Evolutionary conservation across 805 yeast genomes (phyloP), one percentile per base, ranked within the genome.

Genomic region (Cyberlindnera meyerae): DNA sequence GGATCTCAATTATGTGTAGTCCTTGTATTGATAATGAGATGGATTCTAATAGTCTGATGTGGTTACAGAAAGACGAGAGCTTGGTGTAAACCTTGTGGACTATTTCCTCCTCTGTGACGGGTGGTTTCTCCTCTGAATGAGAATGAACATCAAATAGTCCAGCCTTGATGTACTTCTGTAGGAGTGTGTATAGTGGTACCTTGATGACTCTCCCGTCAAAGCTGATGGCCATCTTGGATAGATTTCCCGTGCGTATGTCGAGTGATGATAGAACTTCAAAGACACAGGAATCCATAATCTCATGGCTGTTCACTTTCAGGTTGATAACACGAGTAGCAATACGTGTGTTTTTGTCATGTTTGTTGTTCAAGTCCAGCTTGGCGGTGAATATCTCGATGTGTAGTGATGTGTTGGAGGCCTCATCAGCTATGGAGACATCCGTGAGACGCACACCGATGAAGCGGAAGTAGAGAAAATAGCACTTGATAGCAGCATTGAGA

Each of bases 391-490:
- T 27, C 6, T 48, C 56, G 0, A 43, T 21, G 16, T 43, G 44
- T 4, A 50, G 7, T 1, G 27, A 27, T 13, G 47, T 18, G 8
- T 42, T 40, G 2, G 28, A 18, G 6, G 42, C 42, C 27, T 51
- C 51, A 24, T 40, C 28, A 6, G 31, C 28, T 17, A 51, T 18
- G 11, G 18, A 26, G 4, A 47, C 11, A 22, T 51, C 45, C 4
- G 39, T 25, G 9, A 52, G 14, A 7, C 45, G 44, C 9, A 54
- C 18, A 8, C 49, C 54, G 21, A 52, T 37, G 37, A 54, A 54
- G 21, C 54, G 44, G 29, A 51, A 44, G 33, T 53, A 52, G 7
- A 45, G 37, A 21, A 54, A 20, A 25, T 52, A 54, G 5, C 18
- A 17, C 21, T 45, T 40, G 6, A 43, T 18, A 4, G 47, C 11